Percentiles rank a stretch among this genome's conserved stretches.
These are phyloP conservation scores for Boechera retrofracta DNA, from an alignment of 345 rosid species.

Conservation along the genomic window DNA sequence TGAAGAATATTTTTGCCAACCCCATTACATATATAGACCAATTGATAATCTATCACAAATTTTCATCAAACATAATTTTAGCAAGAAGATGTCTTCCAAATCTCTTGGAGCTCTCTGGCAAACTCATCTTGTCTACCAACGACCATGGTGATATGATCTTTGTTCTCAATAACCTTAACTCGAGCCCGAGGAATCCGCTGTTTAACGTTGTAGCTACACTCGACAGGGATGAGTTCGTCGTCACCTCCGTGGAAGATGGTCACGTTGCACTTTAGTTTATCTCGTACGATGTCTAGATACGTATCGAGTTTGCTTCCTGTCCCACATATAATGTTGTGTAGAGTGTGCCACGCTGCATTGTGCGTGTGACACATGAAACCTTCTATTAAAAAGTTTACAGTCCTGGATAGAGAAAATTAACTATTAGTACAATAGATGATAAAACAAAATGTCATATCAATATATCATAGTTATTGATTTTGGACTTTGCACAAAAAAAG, in stretches of 20 bases:
- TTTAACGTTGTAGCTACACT: constrained; percentile 80
- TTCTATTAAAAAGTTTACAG: constrained; percentile 78
- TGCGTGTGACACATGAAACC: constrained; percentile 97
- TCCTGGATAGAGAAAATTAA: constrained; percentile 49
- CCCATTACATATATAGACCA: constrained; percentile 16
- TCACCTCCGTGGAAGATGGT: constrained; percentile 77
- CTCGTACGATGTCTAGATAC: constrained; percentile 71
- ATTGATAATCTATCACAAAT: constrained; percentile 12
- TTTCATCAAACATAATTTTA: constrained; percentile 26
- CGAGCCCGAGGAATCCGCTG: constrained; percentile 68
- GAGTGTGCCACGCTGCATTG: constrained; percentile 95
- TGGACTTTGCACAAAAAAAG: too few relatives aligned
- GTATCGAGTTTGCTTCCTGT: constrained; percentile 79
- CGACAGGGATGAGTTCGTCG: constrained; percentile 83
- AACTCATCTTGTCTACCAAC: constrained; percentile 84
- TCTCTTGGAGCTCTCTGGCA: constrained; percentile 78
- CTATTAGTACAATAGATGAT: background rate
- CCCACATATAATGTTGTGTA: constrained; percentile 96
- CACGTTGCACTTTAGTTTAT: constrained; percentile 68
- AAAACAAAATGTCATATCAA: background rate
- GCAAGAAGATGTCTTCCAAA: constrained; percentile 59
- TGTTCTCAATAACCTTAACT: constrained; percentile 68
- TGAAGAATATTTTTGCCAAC: constrained; percentile 6
- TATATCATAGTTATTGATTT: background rate
- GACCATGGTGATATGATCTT: constrained; percentile 91